Base-by-base conservation (phyloP, 176 grass and related monocot genomes). In the Ampelocalamus luodianensis region DNA sequence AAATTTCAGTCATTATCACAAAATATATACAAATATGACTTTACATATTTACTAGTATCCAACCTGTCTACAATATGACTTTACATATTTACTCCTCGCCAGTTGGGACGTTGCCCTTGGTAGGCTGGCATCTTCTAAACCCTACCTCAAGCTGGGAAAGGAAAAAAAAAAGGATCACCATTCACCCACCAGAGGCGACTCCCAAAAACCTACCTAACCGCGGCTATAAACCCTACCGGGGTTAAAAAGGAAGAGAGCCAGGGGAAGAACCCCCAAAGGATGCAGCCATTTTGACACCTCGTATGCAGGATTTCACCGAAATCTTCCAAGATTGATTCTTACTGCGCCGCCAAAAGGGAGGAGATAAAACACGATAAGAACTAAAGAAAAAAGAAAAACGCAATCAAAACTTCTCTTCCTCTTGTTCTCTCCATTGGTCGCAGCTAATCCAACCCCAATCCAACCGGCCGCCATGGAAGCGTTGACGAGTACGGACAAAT, bases 401-500 rank as follows among this genome's bases (percentile, higher is more conserved):
- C 71, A 68, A 51, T 74, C 72, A 39, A 37, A 46, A 22, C 61
- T 59, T 65, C 27, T 42, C 86, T 38, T 86, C 88, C 29, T 72
- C 82, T 42, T 40, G 55, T 55, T 64, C 17, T 65, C 78, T 68
- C 54, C 53, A 82, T 90, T 81, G 71, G 77, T 81, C 73, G 54
- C 84, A 66, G 34, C 59, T 70, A 63, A 67, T n/a, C 58, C 80
- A 9, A 60, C 51, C 70, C 48, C 13, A 50, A 50, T 15, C 48
- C 51, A 55, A 22, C 51, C 50, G 34, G 72, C 77, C 72, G 76
- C 78, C 78, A 94, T 92, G 93, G 88, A 91, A 82, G 90, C 36
- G 72, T 90, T 61, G 80, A 92, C 71, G 83, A 66, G 81, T 85
- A 59, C 74, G n/a, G 84, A 90, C 84, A 85, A 66, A 5, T 90